A percentile compares a stretch with the other conserved stretches of the same genome.
Evolutionary conservation across 768 basidiomycete genomes (phyloP).

Genomic region (Rhodosporidiobolus sp.): DNA sequence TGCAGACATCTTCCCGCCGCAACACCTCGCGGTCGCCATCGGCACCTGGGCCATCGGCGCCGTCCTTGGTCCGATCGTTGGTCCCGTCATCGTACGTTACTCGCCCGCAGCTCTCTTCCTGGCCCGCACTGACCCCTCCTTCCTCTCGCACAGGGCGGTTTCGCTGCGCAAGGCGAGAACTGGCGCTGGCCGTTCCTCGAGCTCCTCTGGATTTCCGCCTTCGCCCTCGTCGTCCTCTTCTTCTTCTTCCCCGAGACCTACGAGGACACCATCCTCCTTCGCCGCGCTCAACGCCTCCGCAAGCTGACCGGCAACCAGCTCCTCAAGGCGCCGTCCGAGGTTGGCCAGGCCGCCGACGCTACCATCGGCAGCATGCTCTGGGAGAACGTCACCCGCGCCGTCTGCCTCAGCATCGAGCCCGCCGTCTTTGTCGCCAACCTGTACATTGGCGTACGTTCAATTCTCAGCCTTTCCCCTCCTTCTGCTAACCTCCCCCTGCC

Average conservation of each 20-base stretch:
- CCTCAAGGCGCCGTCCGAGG: slow-evolving; percentile 45
- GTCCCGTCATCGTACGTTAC: slow-evolving; percentile 9
- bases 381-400: slow-evolving; percentile 44
- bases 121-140: too few species aligned
- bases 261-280: slow-evolving; percentile 47
- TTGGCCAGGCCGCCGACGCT: slow-evolving; percentile 37
- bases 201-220: slow-evolving; percentile 48
- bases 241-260: slow-evolving; percentile 50
- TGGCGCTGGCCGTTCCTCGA: slow-evolving; percentile 50
- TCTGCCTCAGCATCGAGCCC: slow-evolving; percentile 46
- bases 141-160: slow-evolving; percentile 38
- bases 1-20: neutral
- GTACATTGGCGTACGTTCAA: slow-evolving; percentile 43
- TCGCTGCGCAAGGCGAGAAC: slow-evolving; percentile 47
- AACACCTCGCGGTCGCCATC: slow-evolving; percentile 3
- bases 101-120: too few species aligned
- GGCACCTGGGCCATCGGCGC: slow-evolving; percentile 36
- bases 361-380: neutral
- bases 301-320: slow-evolving; percentile 49
- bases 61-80: slow-evolving; percentile 44
- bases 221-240: slow-evolving; percentile 45
- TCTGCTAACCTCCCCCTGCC: neutral
- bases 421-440: slow-evolving; percentile 46
- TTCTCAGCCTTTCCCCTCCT: neutral
- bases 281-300: slow-evolving; percentile 49